A percentile compares a stretch with the other conserved stretches of the same genome.
These are phyloP conservation scores for Fusarium sp. DNA, from an alignment of 2,329 filamentous ascomycete genomes.

Conservation along the genomic window DNA sequence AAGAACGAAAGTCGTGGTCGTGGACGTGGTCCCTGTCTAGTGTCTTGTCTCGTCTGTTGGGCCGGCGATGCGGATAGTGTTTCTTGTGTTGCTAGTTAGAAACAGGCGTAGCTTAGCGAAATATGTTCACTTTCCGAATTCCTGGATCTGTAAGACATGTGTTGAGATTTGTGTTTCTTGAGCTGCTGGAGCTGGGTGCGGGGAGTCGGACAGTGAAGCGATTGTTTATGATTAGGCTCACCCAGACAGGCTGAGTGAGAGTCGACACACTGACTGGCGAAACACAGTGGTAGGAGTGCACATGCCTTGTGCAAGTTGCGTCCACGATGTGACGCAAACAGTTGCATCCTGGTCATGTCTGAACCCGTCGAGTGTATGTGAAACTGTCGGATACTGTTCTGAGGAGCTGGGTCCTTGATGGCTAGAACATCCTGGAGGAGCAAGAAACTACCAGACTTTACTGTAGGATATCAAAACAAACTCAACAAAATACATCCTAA, in stretches of 20 bases:
- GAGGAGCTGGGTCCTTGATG: background rate
- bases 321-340: background rate
- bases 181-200: background rate
- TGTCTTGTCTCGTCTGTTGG: background rate
- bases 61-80: background rate
- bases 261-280: background rate
- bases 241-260: background rate
- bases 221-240: background rate
- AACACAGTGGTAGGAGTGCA: background rate
- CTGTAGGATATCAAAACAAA: background rate
- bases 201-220: background rate
- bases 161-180: background rate
- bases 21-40: background rate
- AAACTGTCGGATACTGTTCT: background rate
- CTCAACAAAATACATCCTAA: background rate
- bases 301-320: background rate
- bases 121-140: conserved; percentile 1
- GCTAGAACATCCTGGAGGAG: background rate
- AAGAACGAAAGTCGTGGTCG: background rate
- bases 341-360: background rate
- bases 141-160: background rate
- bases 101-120: conserved; percentile 12
- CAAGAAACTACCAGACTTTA: background rate
- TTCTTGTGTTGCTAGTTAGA: conserved; percentile 13
- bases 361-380: background rate